Conservation (phyloP, 345 rosid species). For the Bruguiera sexangula region DNA sequence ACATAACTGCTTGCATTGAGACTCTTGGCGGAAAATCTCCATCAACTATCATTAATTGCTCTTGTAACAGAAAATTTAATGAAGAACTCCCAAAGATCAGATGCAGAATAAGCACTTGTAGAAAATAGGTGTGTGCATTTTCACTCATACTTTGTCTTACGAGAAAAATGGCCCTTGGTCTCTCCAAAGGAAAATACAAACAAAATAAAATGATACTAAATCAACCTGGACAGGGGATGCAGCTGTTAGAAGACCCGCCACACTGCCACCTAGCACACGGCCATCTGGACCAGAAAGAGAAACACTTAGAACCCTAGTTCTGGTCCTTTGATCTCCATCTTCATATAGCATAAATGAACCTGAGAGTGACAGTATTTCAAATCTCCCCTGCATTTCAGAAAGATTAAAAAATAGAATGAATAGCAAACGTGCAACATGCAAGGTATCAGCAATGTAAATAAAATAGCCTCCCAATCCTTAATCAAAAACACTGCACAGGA, state of each 20-base stretch:
- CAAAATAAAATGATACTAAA: neutral
- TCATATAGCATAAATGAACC: slow-evolving; percentile 83
- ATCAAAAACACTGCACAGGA: too few relatives aligned
- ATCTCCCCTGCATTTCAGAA: slow-evolving; percentile 59
- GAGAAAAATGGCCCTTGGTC: neutral
- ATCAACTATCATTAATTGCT: too few relatives aligned
- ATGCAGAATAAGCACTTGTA: too few relatives aligned
- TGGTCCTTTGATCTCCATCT: slow-evolving; percentile 62
- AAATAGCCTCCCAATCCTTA: too few relatives aligned
- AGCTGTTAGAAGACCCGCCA: slow-evolving; percentile 80
- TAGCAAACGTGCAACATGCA: too few relatives aligned
- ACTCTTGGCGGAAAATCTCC: too few relatives aligned
- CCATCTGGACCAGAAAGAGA: slow-evolving; percentile 89
- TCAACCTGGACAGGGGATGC: slow-evolving; percentile 88
- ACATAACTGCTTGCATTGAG: too few relatives aligned
- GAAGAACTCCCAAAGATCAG: too few relatives aligned
- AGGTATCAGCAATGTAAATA: too few relatives aligned
- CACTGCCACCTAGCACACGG: slow-evolving; percentile 79
- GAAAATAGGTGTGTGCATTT: too few relatives aligned
- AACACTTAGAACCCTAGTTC: slow-evolving; percentile 73
- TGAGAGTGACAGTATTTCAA: slow-evolving; percentile 76
- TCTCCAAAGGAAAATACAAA: neutral
- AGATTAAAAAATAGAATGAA: neutral
- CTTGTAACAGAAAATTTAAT: too few relatives aligned
- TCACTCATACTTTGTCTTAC: too few relatives aligned